These are phyloP conservation scores for Choricystis sp. DNA, from an alignment of 139 green algal genomes.

Conservation along the genomic window DNA sequence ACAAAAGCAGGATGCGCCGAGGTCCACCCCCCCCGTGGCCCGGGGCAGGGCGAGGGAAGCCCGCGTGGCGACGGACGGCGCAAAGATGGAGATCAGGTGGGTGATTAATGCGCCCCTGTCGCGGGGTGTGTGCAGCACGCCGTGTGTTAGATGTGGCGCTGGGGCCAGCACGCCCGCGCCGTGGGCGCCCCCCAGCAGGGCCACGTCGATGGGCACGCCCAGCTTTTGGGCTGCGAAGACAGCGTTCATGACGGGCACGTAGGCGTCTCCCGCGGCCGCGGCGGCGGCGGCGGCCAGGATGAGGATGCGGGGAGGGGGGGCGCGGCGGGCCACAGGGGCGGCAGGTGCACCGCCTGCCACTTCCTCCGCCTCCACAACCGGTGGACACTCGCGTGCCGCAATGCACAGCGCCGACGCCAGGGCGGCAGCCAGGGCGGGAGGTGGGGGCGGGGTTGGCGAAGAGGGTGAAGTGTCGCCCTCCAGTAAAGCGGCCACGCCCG, in stretches of 20 bases:
- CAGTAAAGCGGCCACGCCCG: not conserved
- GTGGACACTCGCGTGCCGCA: not conserved
- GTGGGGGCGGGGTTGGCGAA: not conserved
- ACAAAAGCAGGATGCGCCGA: slow-evolving; percentile 67
- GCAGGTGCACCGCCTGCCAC: not conserved
- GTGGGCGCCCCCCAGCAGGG: slow-evolving; percentile 20
- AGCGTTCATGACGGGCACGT: slow-evolving; percentile 67
- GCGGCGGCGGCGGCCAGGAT: slow-evolving; percentile 31
- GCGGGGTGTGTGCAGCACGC: slow-evolving; percentile 30
- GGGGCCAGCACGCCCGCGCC: slow-evolving; percentile 50
- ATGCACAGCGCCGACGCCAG: not conserved
- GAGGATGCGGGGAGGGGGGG: slow-evolving; percentile 9
- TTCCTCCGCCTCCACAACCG: not conserved
- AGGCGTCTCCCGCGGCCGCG: slow-evolving; percentile 32
- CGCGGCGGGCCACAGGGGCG: not conserved
- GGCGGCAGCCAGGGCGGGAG: not conserved
- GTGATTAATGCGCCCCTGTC: too few species aligned
- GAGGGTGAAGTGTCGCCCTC: too few species aligned
- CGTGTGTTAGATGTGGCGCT: slow-evolving; percentile 41
- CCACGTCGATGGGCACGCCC: slow-evolving; percentile 37
- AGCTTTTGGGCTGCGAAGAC: slow-evolving; percentile 61
- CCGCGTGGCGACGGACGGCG: too few species aligned
- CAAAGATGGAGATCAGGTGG: too few species aligned
- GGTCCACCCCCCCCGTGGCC: slow-evolving; percentile 44
- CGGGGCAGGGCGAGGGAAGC: too few species aligned